Percentiles rank a stretch among this genome's conserved stretches.
phyloP scores from a whole-genome alignment of 192 early-diverging fungal genomes.

The Backusella westeae region DNA sequence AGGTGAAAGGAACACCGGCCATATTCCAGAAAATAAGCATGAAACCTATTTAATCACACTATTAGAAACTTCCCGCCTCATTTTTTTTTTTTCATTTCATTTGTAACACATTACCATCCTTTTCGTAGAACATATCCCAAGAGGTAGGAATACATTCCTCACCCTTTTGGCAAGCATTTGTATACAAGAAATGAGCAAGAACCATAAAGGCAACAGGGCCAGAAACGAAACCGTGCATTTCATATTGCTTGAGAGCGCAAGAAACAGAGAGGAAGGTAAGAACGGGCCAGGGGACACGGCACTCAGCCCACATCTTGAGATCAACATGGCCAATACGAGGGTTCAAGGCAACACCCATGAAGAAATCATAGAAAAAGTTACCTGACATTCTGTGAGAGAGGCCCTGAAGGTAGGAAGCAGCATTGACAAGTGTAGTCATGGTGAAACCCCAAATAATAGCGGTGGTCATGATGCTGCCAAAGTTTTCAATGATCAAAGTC shows the following conservation, averaged over 20 bases:
- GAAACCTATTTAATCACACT: conserved; percentile 36
- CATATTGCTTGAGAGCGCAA: conserved; percentile 45
- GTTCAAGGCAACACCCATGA: conserved; percentile 48
- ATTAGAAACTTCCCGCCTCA: background rate
- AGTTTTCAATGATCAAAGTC: conserved; percentile 52
- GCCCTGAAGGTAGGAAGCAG: conserved; percentile 28
- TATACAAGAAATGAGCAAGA: conserved; percentile 48
- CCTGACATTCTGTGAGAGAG: conserved; percentile 56
- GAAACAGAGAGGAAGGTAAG: conserved; percentile 49
- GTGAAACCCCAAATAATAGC: conserved; percentile 50
- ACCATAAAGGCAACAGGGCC: conserved; percentile 43
- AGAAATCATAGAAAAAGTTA: conserved; percentile 45
- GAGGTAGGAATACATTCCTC: conserved; percentile 53
- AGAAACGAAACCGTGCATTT: conserved; percentile 38
- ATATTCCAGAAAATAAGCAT: conserved; percentile 55
- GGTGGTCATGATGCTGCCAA: conserved; percentile 54
- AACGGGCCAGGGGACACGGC: conserved; percentile 46
- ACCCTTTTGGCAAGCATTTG: conserved; percentile 49
- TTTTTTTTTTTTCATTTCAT: background rate
- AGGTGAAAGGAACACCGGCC: conserved; percentile 53
- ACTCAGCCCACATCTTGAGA: conserved; percentile 52
- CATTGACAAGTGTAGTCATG: conserved; percentile 40
- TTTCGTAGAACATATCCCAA: conserved; percentile 55
- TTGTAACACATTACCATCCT: conserved; percentile 40
- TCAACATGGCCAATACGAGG: conserved; percentile 45